Base-by-base conservation (phyloP, 2,329 filamentous ascomycete species). In the Cylindrodendrum hubeiense region DNA sequence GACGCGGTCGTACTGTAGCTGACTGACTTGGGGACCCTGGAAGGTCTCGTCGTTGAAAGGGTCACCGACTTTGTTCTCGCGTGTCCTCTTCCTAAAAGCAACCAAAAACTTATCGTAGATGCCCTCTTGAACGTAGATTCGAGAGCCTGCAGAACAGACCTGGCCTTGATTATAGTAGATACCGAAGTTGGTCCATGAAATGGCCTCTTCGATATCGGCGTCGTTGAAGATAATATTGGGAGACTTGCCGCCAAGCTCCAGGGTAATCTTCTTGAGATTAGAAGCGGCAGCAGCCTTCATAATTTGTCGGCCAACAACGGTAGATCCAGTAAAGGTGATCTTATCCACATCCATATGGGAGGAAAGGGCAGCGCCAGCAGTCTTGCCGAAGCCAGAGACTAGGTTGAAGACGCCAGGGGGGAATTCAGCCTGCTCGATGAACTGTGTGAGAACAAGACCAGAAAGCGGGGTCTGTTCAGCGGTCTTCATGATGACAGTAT, bases 171-270 rank as follows among this genome's bases (percentile, higher is more conserved):
- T 54, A 17, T 24, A 41, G 34, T 41, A 41, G 51, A 54, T 54
- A 2, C 51, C 51, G 5, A 41, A 41, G 24, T 28, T 30, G 22
- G 22, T 17, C 51, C 51, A 54, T 1, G 43, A 4, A 26, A 54
- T 7, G 9, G 51, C 21, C 19, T 41, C 34, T 1, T 54, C 51
- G 7, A 54, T 17, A 10, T 54, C 19, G 17, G 51, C 51, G 15
- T 54, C 51, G 3, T 26, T 28, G 17, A 54, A 54, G 10, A 54
- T 8, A 3, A 54, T 54, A 19, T 54, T 54, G 4, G 51, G 51
- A 54, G 21, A 26, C 22, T 54, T 54, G n/a, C 51, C 51, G 13
- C 51, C 51, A 0, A 54, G 13, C 9, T 54, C 51, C 10, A 54
- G 22, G 1, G 51, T 54, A 7, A 54, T 17, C 22, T 41, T 41